phyloP scores from a whole-genome alignment of 129 eudicot genomes.

The Dittrichia graveolens region DNA sequence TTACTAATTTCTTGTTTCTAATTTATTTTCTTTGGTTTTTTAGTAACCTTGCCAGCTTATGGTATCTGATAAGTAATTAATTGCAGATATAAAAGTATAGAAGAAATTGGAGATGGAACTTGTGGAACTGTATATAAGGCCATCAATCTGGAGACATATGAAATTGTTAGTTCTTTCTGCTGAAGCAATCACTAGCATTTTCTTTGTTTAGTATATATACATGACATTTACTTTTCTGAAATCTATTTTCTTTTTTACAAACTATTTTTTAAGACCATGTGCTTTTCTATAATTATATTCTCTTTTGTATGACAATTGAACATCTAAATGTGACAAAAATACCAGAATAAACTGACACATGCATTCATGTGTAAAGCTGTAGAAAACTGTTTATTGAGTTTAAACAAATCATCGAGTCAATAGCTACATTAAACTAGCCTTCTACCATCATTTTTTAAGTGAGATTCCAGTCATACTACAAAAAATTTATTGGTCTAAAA shows the following conservation, averaged over 20 bases:
- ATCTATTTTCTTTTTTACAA: neutral
- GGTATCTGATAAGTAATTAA: constrained; percentile 22
- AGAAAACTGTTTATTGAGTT: neutral
- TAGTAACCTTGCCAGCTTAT: neutral
- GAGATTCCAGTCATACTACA: too few relatives aligned
- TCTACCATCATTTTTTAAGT: neutral
- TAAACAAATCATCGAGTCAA: neutral
- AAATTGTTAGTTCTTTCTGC: constrained; percentile 60
- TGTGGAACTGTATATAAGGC: constrained; percentile 94
- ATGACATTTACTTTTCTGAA: constrained; percentile 9
- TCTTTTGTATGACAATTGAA: constrained; percentile 6
- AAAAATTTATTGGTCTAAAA: neutral
- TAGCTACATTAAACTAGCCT: constrained; percentile 4
- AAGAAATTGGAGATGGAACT: constrained; percentile 97
- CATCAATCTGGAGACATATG: constrained; percentile 68
- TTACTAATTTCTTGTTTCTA: constrained; percentile 8
- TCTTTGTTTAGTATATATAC: neutral
- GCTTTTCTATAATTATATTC: neutral
- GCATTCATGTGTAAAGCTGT: neutral
- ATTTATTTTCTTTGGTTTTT: neutral
- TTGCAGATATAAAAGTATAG: constrained; percentile 74
- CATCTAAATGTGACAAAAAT: neutral
- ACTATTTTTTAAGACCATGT: neutral
- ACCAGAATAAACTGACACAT: neutral
- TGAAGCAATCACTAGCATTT: constrained; percentile 21